Conservation (phyloP, 768 basidiomycete species). For the Naematelia aurantialba region DNA sequence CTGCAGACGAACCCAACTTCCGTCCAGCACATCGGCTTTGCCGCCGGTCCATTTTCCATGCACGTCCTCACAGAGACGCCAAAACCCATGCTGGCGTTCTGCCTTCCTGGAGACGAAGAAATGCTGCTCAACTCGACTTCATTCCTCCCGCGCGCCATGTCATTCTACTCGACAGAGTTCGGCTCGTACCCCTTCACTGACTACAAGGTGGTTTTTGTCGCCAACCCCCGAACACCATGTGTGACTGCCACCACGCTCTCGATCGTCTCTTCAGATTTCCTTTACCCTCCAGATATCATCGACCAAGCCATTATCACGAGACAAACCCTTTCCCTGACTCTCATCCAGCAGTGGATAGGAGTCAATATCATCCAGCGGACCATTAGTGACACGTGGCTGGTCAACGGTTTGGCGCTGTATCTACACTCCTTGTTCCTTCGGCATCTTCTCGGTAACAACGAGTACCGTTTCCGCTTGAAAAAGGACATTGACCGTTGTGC, state of each 20-base stretch:
- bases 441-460: slow-evolving; percentile 88
- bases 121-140: slow-evolving; percentile 66
- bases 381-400: slow-evolving; percentile 94
- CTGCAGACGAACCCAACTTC: slow-evolving; percentile 80
- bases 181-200: slow-evolving; percentile 92
- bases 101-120: slow-evolving; percentile 79
- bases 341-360: slow-evolving; percentile 95
- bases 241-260: slow-evolving; percentile 83
- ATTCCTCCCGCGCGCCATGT: slow-evolving; percentile 80
- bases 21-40: slow-evolving; percentile 94
- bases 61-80: slow-evolving; percentile 55
- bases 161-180: slow-evolving; percentile 80
- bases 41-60: slow-evolving; percentile 88
- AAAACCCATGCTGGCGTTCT: slow-evolving; percentile 76
- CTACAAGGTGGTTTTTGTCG: slow-evolving; percentile 90
- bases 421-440: slow-evolving; percentile 82
- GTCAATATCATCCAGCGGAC: slow-evolving; percentile 91
- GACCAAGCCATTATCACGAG: slow-evolving; percentile 90
- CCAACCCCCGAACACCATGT: slow-evolving; percentile 74
- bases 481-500: slow-evolving; percentile 93
- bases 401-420: slow-evolving; percentile 86
- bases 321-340: slow-evolving; percentile 75
- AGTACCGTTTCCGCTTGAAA: slow-evolving; percentile 90
- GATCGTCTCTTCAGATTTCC: slow-evolving; percentile 70
- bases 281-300: slow-evolving; percentile 82